Evolutionary conservation across 2,329 filamentous ascomycete genomes (phyloP).

Genomic region (Venturia asperata): DNA sequence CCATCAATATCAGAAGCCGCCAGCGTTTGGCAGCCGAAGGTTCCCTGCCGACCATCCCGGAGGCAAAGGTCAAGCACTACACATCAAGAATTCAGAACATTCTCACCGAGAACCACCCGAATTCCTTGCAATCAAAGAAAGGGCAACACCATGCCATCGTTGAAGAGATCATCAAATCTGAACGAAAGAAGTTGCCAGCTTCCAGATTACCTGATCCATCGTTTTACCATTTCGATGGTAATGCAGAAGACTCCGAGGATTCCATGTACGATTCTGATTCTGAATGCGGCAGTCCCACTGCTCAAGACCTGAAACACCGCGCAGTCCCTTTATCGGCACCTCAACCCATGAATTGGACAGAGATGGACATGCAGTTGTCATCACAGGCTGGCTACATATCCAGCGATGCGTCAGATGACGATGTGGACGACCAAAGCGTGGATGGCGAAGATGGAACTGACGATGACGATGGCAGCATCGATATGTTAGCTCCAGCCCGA

Average conservation of each 20-base stretch:
- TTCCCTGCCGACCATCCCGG: not conserved
- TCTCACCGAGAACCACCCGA: slow-evolving; percentile 5
- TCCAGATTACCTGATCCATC: slow-evolving; percentile 40
- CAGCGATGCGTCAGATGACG: slow-evolving; percentile 2
- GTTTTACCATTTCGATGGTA: slow-evolving; percentile 32
- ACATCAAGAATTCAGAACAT: slow-evolving; percentile 9
- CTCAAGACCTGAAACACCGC: not conserved
- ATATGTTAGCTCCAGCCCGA: slow-evolving; percentile 41
- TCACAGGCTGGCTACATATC: not conserved
- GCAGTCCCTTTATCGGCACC: slow-evolving; percentile 25
- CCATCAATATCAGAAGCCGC: slow-evolving; percentile 41
- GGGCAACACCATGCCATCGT: not conserved
- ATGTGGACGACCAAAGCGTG: slow-evolving; percentile 17
- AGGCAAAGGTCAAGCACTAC: slow-evolving; percentile 11
- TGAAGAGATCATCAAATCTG: slow-evolving; percentile 61
- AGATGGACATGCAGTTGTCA: not conserved
- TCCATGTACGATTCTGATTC: slow-evolving; percentile 17
- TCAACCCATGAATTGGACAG: slow-evolving; percentile 24
- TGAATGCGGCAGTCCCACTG: not conserved
- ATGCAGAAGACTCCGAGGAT: slow-evolving; percentile 26
- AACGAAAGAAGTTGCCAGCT: slow-evolving; percentile 55
- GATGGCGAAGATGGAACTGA: slow-evolving; percentile 26
- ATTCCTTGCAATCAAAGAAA: not conserved
- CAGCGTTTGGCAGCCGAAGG: slow-evolving; percentile 21
- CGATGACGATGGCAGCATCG: slow-evolving; percentile 32